phyloP scores from a whole-genome alignment of 2,329 filamentous ascomycete genomes.

The Mycosphaerelloides madeirae region DNA sequence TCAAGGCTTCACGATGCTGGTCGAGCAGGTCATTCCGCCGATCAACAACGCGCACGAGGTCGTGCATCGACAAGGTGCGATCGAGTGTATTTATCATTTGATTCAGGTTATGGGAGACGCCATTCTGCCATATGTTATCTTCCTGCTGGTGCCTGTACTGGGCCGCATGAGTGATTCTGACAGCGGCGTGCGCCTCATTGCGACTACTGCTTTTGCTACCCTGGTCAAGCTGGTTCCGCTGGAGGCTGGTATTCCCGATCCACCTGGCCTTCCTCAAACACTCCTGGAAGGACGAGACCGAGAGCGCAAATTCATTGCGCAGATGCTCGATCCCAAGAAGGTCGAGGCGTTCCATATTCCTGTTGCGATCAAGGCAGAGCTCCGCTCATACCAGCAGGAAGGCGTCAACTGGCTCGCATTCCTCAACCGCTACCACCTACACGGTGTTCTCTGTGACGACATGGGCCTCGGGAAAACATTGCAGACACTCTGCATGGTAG shows the following conservation, averaged over 20 bases:
- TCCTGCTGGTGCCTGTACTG: conserved; percentile 93
- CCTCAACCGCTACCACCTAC: conserved; percentile 94
- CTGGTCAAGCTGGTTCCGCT: conserved; percentile 94
- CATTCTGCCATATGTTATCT: conserved; percentile 96
- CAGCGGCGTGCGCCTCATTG: conserved; percentile 87
- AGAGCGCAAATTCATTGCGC: conserved; percentile 92
- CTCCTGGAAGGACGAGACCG: conserved; percentile 85
- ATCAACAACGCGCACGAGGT: conserved; percentile 89
- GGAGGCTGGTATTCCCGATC: conserved; percentile 94
- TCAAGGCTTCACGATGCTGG: conserved; percentile 90
- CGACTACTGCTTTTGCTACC: conserved; percentile 94
- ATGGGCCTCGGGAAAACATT: conserved; percentile 98
- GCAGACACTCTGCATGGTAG: conserved; percentile 95
- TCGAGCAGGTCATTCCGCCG: conserved; percentile 85
- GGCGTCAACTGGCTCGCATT: conserved; percentile 99
- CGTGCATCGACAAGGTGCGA: conserved; percentile 83
- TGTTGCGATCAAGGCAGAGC: conserved; percentile 92
- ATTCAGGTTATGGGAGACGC: conserved; percentile 97
- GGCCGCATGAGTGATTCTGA: conserved; percentile 98
- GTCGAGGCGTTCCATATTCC: conserved; percentile 91
- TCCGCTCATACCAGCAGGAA: conserved; percentile 96
- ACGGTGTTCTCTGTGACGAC: conserved; percentile 97
- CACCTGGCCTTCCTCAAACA: conserved; percentile 83
- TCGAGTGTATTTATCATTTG: conserved; percentile 92
- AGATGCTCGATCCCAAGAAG: conserved; percentile 94